Evolutionary conservation across 768 basidiomycete genomes (phyloP).

Genomic region (Mycena maculata): DNA sequence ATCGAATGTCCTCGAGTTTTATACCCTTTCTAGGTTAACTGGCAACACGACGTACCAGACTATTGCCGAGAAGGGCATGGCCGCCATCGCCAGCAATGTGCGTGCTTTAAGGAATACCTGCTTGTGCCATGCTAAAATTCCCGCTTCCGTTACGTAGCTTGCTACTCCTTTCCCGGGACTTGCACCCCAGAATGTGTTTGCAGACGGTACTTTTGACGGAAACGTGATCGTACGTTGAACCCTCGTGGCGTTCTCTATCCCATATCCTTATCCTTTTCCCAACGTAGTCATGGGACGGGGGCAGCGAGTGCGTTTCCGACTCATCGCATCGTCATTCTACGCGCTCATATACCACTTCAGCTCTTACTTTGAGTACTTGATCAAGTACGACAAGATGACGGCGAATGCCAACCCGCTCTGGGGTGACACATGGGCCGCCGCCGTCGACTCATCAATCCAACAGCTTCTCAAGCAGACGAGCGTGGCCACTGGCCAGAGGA

Average conservation of each 20-base stretch:
- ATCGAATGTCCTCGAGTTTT: conserved; percentile 23
- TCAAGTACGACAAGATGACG: conserved; percentile 26
- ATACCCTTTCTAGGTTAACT: conserved; percentile 22
- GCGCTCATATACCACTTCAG: conserved; percentile 2
- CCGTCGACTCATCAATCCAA: conserved; percentile 28
- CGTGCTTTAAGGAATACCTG: not conserved
- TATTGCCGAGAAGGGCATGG: conserved; percentile 18
- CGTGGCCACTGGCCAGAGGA: conserved; percentile 24
- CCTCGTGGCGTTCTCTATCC: not conserved
- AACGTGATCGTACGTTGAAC: conserved; percentile 22
- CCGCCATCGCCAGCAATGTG: conserved; percentile 26
- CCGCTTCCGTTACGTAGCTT: not conserved
- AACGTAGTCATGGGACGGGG: conserved; percentile 22
- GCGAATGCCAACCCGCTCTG: conserved; percentile 22
- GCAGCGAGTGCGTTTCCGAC: conserved; percentile 17
- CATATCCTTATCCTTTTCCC: not conserved
- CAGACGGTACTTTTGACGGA: conserved; percentile 13
- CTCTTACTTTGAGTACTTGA: conserved; percentile 27
- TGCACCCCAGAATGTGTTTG: conserved; percentile 21
- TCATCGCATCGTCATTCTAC: not conserved
- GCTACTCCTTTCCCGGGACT: conserved; percentile 23
- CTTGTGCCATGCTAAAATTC: not conserved
- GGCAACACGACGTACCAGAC: conserved; percentile 27
- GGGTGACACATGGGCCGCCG: conserved; percentile 23
- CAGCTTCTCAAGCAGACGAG: conserved; percentile 24